phyloP scores from a whole-genome alignment of 306 rosid genomes.

The Pyrus pyrifolia region DNA sequence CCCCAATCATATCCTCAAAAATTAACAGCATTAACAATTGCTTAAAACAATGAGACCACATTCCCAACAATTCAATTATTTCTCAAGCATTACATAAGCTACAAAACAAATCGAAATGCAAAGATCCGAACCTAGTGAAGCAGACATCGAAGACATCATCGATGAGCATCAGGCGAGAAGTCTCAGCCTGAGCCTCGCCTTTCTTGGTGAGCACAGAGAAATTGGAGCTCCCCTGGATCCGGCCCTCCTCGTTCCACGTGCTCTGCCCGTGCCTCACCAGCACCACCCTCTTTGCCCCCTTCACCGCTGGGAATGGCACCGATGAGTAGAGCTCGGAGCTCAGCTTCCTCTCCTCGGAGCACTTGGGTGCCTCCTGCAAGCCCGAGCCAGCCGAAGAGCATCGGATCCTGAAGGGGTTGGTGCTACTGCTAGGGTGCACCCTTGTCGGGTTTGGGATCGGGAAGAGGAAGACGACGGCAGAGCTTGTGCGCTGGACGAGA shows the following conservation, averaged over 20 bases:
- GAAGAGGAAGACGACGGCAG: not conserved
- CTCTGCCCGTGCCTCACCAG: slow-evolving; percentile 94
- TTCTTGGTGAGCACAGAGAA: slow-evolving; percentile 80
- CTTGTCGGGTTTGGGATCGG: not conserved
- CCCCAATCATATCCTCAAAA: not conserved
- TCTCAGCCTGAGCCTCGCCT: slow-evolving; percentile 86
- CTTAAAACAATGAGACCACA: not conserved
- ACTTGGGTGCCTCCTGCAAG: slow-evolving; percentile 31
- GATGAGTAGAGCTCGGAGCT: slow-evolving; percentile 35
- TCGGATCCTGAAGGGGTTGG: slow-evolving; percentile 14
- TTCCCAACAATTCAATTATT: not conserved
- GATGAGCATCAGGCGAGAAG: slow-evolving; percentile 78
- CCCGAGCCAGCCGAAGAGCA: slow-evolving; percentile 34
- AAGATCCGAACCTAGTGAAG: slow-evolving; percentile 52
- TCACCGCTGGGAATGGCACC: slow-evolving; percentile 39
- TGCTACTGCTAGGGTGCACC: not conserved
- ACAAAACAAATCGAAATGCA: not conserved
- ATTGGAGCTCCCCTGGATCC: slow-evolving; percentile 91
- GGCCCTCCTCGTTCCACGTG: slow-evolving; percentile 93
- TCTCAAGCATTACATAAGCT: not conserved
- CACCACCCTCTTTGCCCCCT: slow-evolving; percentile 65
- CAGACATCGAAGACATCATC: slow-evolving; percentile 68
- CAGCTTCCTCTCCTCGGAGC: slow-evolving; percentile 7
- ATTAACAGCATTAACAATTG: not conserved
- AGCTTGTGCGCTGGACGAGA: not conserved